Base-by-base conservation (phyloP, 768 basidiomycete genomes). In the Agrocybe praecox region DNA sequence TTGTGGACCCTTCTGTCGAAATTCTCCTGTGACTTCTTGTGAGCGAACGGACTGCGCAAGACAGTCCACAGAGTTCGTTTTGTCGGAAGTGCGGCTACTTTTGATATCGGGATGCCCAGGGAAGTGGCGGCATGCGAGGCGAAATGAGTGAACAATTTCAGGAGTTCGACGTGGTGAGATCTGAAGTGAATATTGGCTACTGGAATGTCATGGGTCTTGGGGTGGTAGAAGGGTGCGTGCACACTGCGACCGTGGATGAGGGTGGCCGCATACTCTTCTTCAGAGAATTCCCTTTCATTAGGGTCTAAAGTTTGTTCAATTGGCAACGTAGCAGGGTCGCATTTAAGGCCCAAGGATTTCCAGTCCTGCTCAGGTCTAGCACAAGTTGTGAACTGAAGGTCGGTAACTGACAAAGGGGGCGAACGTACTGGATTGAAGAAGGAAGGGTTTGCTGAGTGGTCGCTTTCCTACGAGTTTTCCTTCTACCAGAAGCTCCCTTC, bases 21-120 rank as follows among this genome's bases (percentile, higher is more conserved):
- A 73, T 98, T 98, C 77, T 98, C 95, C 72, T 98, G 95, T 17
- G 83, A 77, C 73, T 96, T 97, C 68, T 98, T 98, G 71, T 96
- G 89, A 6, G 84, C 87, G 68, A 98, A 98, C 10, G 96, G 96
- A 3, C 85, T 83, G 33, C 88, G 84, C 9, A 82, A 79, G 17
- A 97, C 95, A 0, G 96, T 97, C 87, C 92, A 93, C 10, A 97
- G 75, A 5, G 81, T 78, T 45, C 91, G 88, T 61, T 87, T 78
- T 2, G 83, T 92, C 0, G 94, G 94, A 0, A 96, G 83, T 4
- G 74, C 72, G 14, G 80, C 79, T 11, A 86, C 78, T 17, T 80
- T 77, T 2, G 92, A 88, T 32, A 82, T 77, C 1, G 95, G 93
- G 44, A 96, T 91, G 17, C 84, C 89, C 42, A 98, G 81, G 1